These are phyloP conservation scores for Heimioporus retisporus DNA, from an alignment of 1,284 basidiomycete species.

Conservation along the genomic window DNA sequence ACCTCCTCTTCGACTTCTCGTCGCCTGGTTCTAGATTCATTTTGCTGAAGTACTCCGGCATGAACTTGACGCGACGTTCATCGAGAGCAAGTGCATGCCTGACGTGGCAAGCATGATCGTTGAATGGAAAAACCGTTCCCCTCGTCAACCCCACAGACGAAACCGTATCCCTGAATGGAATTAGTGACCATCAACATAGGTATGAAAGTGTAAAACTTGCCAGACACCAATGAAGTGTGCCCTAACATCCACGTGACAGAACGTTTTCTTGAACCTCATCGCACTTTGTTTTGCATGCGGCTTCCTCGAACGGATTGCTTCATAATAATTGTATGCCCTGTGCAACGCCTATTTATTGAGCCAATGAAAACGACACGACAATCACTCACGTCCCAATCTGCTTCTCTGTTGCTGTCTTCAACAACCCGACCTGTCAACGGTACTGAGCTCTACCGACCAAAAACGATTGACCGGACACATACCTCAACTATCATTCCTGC, in stretches of 20 bases:
- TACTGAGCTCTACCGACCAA: background rate
- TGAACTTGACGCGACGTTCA: conserved; percentile 48
- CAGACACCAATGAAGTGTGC: conserved; percentile 41
- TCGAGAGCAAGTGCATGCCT: conserved; percentile 43
- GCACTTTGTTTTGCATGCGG: conserved; percentile 25
- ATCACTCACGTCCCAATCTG: conserved; percentile 33
- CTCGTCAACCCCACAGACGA: conserved; percentile 46
- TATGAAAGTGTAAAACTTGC: conserved; percentile 29
- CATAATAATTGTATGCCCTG: conserved; percentile 41
- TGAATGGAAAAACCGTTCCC: conserved; percentile 25
- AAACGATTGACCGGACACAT: background rate
- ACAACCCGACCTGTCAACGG: conserved; percentile 31
- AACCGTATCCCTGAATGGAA: conserved; percentile 52
- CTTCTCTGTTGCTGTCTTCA: conserved; percentile 34
- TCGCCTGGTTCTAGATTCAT: conserved; percentile 28
- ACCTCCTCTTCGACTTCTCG: too few species aligned
- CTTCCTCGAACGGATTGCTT: conserved; percentile 21
- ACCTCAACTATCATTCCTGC: conserved; percentile 55
- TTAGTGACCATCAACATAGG: background rate
- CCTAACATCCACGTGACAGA: conserved; percentile 40
- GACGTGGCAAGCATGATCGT: conserved; percentile 44
- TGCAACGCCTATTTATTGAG: too few species aligned
- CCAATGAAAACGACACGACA: background rate
- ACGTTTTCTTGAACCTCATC: conserved; percentile 47
- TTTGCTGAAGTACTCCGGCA: conserved; percentile 48